phyloP scores from a whole-genome alignment of 192 early-diverging fungal genomes.

The Linnemannia zychae region DNA sequence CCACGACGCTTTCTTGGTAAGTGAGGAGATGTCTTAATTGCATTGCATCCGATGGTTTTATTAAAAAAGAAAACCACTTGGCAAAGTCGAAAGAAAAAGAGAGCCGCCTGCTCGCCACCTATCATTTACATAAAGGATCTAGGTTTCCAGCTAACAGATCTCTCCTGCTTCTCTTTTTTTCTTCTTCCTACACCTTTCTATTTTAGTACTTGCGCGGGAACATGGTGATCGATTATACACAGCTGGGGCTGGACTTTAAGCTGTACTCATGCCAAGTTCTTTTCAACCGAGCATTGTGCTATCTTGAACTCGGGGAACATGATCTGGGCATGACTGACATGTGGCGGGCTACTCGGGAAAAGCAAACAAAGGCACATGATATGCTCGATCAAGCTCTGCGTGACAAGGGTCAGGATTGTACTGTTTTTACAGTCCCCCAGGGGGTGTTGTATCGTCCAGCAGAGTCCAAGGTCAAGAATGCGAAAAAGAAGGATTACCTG shows the following conservation, averaged over 20 bases:
- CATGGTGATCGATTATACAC: slow-evolving; percentile 93
- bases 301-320: slow-evolving; percentile 80
- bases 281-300: slow-evolving; percentile 92
- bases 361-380: slow-evolving; percentile 77
- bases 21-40: slow-evolving; percentile 19
- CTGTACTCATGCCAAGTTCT: slow-evolving; percentile 90
- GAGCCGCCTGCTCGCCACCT: neutral
- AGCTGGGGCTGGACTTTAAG: slow-evolving; percentile 93
- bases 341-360: slow-evolving; percentile 71
- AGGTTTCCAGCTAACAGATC: neutral
- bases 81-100: neutral
- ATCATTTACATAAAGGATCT: neutral
- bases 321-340: slow-evolving; percentile 81
- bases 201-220: slow-evolving; percentile 87
- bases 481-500: slow-evolving; percentile 82
- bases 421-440: slow-evolving; percentile 82
- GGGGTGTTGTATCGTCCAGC: slow-evolving; percentile 87
- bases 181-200: too few relatives aligned
- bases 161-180: neutral
- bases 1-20: slow-evolving; percentile 81
- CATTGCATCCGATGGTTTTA: neutral
- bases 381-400: slow-evolving; percentile 76
- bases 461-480: slow-evolving; percentile 87
- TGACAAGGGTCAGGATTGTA: slow-evolving; percentile 72
- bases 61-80: neutral